phyloP scores from a whole-genome alignment of 352 stramenopile genomes.

The Phytophthora colocasiae region DNA sequence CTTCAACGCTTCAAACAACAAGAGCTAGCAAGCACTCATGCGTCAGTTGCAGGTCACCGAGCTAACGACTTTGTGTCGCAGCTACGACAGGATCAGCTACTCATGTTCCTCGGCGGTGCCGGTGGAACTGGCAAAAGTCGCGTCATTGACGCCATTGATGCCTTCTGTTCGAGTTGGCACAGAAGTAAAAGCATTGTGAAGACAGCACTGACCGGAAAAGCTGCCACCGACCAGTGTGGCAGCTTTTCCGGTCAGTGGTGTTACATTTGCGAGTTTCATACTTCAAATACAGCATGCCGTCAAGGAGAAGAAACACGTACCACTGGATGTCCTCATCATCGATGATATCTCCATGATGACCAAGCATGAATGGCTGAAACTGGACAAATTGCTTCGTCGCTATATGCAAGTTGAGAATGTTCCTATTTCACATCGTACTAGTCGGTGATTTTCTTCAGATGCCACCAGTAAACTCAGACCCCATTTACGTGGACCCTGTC shows the following conservation, averaged over 20 bases:
- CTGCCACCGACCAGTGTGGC: no score
- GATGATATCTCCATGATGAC: constrained; percentile 18
- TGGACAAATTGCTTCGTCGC: constrained; percentile 10
- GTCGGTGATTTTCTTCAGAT: constrained; percentile 18
- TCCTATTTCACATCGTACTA: constrained; percentile 9
- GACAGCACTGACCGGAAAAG: constrained; percentile 2
- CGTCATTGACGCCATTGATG: no score
- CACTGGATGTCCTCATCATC: neutral
- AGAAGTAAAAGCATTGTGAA: neutral
- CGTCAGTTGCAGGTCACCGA: no score
- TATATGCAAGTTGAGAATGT: neutral
- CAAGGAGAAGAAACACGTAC: neutral
- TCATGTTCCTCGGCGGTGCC: constrained; percentile 10
- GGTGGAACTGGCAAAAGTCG: no score
- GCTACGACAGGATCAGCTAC: neutral
- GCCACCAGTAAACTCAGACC: no score
- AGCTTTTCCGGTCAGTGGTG: neutral
- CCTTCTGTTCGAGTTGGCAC: no score
- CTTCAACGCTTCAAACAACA: no score
- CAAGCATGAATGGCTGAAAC: neutral
- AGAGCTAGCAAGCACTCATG: no score
- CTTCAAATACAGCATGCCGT: neutral
- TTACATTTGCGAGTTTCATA: constrained; percentile 1
- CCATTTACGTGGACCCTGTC: no score
- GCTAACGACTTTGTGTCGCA: no score